These are phyloP conservation scores for Podospora conica DNA, from an alignment of 495 filamentous ascomycete species.

Conservation along the genomic window DNA sequence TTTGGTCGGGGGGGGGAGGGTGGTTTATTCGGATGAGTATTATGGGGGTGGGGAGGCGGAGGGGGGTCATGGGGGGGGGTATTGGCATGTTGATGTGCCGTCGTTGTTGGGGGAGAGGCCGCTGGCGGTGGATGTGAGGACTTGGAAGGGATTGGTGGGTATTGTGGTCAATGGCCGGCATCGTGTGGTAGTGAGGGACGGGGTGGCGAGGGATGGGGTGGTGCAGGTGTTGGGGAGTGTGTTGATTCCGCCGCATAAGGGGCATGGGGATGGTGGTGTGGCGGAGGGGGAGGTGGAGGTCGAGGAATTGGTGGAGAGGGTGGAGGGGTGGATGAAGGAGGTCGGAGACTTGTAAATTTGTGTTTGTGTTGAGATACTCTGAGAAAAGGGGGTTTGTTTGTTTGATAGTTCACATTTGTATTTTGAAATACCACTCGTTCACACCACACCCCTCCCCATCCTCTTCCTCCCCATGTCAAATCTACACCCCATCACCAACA, in stretches of 20 bases:
- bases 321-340: conserved; percentile 22
- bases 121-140: conserved; percentile 61
- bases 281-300: conserved; percentile 11
- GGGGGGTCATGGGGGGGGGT: conserved; percentile 13
- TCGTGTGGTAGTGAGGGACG: conserved; percentile 56
- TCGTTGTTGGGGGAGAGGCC: conserved; percentile 56
- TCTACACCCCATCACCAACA: conserved; percentile 6
- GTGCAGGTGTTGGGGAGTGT: conserved; percentile 66
- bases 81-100: conserved; percentile 57
- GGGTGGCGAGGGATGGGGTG: conserved; percentile 64
- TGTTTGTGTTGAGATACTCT: too few relatives aligned
- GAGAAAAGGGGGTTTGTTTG: too few relatives aligned
- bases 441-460: neutral
- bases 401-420: too few relatives aligned
- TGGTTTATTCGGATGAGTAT: conserved; percentile 71
- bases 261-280: neutral
- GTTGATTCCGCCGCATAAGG: conserved; percentile 62
- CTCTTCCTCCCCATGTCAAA: neutral
- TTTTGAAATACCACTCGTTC: neutral
- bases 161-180: conserved; percentile 68
- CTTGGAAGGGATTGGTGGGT: conserved; percentile 52
- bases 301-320: conserved; percentile 22
- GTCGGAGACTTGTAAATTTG: conserved; percentile 18
- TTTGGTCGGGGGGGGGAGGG: conserved; percentile 61
- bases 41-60: conserved; percentile 39